These are phyloP conservation scores for Monilinia vaccinii-corymbosi DNA, from an alignment of 2,329 filamentous ascomycete genomes.

Conservation along the genomic window DNA sequence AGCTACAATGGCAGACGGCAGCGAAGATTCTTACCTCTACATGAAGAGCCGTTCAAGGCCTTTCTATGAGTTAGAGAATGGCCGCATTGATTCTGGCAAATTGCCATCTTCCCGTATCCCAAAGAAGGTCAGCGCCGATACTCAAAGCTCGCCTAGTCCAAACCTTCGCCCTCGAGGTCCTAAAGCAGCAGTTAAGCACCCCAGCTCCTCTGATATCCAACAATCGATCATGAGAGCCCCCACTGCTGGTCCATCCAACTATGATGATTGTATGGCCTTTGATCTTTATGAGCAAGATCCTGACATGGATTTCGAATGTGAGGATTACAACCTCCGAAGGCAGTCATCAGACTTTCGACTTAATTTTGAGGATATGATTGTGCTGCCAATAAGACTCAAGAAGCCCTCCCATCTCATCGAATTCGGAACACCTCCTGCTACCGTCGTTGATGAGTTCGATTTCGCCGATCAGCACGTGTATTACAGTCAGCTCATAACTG, in stretches of 20 bases:
- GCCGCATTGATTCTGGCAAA: not conserved
- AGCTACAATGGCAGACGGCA: conserved; percentile 4
- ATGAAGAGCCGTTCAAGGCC: not conserved
- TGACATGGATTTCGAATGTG: not conserved
- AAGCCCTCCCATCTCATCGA: not conserved
- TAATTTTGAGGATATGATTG: conserved; percentile 9
- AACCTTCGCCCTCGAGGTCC: not conserved
- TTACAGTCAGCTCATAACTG: not conserved
- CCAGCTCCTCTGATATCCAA: not conserved
- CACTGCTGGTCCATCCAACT: not conserved
- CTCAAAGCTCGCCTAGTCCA: not conserved
- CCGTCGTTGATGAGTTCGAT: conserved; percentile 9
- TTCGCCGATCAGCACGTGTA: conserved; percentile 5
- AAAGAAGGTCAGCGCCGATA: not conserved
- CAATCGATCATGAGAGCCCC: not conserved
- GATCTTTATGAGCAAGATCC: conserved; percentile 9
- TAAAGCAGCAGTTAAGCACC: not conserved
- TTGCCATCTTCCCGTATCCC: not conserved
- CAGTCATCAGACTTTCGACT: not conserved
- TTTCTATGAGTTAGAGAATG: not conserved
- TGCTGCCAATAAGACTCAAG: conserved; percentile 7
- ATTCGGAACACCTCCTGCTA: not conserved
- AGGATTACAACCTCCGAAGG: not conserved
- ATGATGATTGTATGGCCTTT: conserved; percentile 7
- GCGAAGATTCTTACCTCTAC: conserved; percentile 8